Conservation (phyloP, 495 filamentous ascomycete genomes). For the Letharia columbiana region DNA sequence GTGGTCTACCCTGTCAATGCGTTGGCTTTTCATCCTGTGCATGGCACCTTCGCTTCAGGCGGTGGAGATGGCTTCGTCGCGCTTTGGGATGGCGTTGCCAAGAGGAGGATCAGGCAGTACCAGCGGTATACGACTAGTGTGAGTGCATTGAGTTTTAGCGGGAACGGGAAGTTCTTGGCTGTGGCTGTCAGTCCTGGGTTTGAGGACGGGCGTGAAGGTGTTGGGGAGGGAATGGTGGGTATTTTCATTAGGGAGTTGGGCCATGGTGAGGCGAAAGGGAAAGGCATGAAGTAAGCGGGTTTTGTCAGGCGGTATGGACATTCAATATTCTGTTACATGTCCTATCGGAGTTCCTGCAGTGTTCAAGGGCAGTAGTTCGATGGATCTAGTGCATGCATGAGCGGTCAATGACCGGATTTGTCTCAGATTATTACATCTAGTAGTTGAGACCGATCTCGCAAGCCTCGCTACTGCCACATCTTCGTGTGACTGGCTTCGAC, state of each 20-base stretch:
- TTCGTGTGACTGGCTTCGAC: neutral
- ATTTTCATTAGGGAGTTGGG: slow-evolving; percentile 74
- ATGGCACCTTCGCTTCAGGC: slow-evolving; percentile 86
- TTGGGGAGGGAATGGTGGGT: slow-evolving; percentile 58
- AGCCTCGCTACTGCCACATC: neutral
- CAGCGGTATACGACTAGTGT: slow-evolving; percentile 73
- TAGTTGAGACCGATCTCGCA: neutral
- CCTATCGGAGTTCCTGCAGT: slow-evolving; percentile 1
- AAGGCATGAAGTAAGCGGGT: slow-evolving; percentile 50
- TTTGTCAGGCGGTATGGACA: neutral
- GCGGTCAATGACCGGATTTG: slow-evolving; percentile 1
- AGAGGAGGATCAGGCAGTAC: slow-evolving; percentile 84
- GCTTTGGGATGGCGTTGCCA: slow-evolving; percentile 88
- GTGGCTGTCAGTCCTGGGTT: slow-evolving; percentile 83
- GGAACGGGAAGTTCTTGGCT: slow-evolving; percentile 73
- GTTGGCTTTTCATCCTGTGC: slow-evolving; percentile 80
- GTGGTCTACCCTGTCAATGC: slow-evolving; percentile 94
- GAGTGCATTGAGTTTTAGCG: slow-evolving; percentile 64
- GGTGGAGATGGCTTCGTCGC: slow-evolving; percentile 93
- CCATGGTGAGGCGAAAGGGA: slow-evolving; percentile 83
- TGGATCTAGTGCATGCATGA: neutral
- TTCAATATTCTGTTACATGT: neutral
- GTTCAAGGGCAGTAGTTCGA: slow-evolving; percentile 11
- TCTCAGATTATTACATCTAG: neutral
- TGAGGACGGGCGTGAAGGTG: slow-evolving; percentile 79